phyloP scores from a whole-genome alignment of 345 rosid species.

The Boechera retrofracta region DNA sequence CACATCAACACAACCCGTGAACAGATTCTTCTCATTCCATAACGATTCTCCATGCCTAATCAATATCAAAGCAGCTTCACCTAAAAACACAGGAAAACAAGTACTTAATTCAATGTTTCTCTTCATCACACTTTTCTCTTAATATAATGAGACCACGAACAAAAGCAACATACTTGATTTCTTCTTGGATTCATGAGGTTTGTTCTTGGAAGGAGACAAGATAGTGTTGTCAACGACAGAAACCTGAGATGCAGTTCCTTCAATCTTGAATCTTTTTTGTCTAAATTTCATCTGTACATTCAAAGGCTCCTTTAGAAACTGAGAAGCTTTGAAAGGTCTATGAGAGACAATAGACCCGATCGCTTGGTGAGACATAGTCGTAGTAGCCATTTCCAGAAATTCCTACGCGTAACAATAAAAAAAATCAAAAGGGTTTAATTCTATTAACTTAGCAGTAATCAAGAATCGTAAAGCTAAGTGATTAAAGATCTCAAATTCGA shows the following conservation, averaged over 20 bases:
- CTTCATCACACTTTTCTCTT: background rate
- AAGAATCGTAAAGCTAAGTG: conserved; percentile 4
- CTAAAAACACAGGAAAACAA: conserved; percentile 40
- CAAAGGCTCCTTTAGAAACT: conserved; percentile 44
- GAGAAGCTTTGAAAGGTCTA: conserved; percentile 40
- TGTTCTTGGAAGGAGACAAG: conserved; percentile 56
- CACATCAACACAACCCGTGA: conserved; percentile 98
- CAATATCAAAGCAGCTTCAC: conserved; percentile 86
- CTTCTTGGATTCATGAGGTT: conserved; percentile 51
- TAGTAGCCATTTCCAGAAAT: conserved; percentile 55
- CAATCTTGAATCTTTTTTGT: conserved; percentile 48
- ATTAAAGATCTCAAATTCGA: conserved; percentile 12
- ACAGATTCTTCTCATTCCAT: conserved; percentile 98
- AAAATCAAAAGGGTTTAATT: background rate
- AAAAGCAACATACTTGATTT: conserved; percentile 61
- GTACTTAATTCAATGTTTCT: background rate
- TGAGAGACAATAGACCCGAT: conserved; percentile 54
- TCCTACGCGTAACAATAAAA: background rate
- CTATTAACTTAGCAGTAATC: background rate
- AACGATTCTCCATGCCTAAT: conserved; percentile 97
- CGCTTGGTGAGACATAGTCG: conserved; percentile 63
- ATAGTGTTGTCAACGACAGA: conserved; percentile 64
- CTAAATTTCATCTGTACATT: conserved; percentile 46
- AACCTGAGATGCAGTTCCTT: conserved; percentile 63
- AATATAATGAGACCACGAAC: background rate